Evolutionary conservation across 148 eudicot species (phyloP).

Genomic region (Rhododendron simsii): DNA sequence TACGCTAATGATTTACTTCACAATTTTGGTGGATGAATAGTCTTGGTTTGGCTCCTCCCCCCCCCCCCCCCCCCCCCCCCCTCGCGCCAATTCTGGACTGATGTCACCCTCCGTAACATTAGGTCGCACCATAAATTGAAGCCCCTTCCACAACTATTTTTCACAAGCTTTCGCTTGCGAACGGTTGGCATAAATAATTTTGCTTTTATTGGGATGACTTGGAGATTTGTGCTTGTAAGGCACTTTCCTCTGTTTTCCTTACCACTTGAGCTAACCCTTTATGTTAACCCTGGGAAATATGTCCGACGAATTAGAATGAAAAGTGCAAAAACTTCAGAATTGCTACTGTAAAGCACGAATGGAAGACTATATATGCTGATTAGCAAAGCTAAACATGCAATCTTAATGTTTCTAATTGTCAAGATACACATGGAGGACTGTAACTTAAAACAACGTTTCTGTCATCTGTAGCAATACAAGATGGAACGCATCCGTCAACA

Average conservation of each 20-base stretch:
- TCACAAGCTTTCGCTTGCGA: neutral
- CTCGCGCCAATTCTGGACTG: too few relatives aligned
- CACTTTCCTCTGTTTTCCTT: neutral
- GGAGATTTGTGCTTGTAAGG: neutral
- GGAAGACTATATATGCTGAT: neutral
- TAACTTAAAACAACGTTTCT: neutral
- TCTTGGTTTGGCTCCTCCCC: neutral
- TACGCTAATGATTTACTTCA: neutral
- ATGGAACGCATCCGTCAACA: neutral
- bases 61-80: too few relatives aligned
- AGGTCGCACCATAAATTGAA: neutral
- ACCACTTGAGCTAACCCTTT: neutral
- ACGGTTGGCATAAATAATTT: neutral
- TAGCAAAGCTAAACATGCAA: neutral
- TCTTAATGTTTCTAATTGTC: neutral
- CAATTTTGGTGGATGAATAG: neutral
- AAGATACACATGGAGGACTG: neutral
- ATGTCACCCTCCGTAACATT: neutral
- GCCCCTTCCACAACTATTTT: neutral
- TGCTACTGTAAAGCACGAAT: neutral
- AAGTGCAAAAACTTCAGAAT: neutral
- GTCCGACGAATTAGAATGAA: neutral
- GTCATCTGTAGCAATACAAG: neutral
- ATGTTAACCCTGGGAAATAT: neutral
- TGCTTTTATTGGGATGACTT: neutral